Evolutionary conservation across 805 yeast species (phyloP).

Genomic region (Saccharomycopsis synnaedendra): DNA sequence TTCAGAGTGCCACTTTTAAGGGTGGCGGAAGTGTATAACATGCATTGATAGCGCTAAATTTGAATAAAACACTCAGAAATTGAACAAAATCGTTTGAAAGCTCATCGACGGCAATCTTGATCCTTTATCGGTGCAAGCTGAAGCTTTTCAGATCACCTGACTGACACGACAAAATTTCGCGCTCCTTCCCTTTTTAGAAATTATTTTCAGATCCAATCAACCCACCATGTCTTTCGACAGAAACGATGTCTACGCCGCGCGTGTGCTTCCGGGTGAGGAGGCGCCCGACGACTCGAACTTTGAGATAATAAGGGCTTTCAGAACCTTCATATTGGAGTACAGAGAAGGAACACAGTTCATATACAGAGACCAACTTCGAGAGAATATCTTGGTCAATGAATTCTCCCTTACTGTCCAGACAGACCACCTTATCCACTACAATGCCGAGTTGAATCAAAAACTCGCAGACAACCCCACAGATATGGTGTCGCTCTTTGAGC

Average conservation of each 20-base stretch:
- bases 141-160: too few species aligned
- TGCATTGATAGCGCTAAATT: too few species aligned
- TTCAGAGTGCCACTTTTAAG: too few species aligned
- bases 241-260: constrained; percentile 63
- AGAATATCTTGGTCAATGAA: constrained; percentile 67
- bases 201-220: neutral
- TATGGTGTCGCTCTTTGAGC: constrained; percentile 77
- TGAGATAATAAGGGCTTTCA: constrained; percentile 67
- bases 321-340: constrained; percentile 74
- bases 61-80: too few species aligned
- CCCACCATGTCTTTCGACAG: constrained; percentile 57
- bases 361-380: constrained; percentile 85
- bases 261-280: constrained; percentile 79
- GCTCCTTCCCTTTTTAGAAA: too few species aligned
- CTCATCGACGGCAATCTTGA: too few species aligned
- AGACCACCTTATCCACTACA: constrained; percentile 77
- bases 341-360: constrained; percentile 72
- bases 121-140: too few species aligned
- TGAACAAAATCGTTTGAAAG: too few species aligned
- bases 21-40: too few species aligned
- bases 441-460: constrained; percentile 80
- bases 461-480: constrained; percentile 81
- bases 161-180: too few species aligned
- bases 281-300: constrained; percentile 49
- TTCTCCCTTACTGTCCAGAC: constrained; percentile 65